Evolutionary conservation across 164 flowering plant species (phyloP).

Genomic region (Taxillus chinensis): DNA sequence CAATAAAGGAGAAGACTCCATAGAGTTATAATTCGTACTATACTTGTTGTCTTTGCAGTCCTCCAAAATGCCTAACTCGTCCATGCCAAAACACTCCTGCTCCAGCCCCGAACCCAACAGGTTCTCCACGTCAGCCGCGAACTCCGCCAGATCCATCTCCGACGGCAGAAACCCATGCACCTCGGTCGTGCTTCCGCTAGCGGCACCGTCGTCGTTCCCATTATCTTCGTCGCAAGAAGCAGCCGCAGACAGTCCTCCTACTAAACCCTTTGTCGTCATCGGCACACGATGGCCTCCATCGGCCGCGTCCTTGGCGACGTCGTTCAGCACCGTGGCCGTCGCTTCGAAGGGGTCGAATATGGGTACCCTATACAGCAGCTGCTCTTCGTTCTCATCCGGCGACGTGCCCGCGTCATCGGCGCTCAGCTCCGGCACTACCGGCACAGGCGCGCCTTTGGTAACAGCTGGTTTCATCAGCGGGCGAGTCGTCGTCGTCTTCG

Average conservation of each 20-base stretch:
- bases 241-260: background rate
- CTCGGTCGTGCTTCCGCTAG: too few species aligned
- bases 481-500: too few species aligned
- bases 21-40: too few species aligned
- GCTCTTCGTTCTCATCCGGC: constrained; percentile 53
- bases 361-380: constrained; percentile 74
- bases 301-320: too few species aligned
- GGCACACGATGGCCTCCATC: too few species aligned
- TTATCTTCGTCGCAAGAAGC: background rate
- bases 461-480: too few species aligned
- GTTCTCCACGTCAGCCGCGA: constrained; percentile 83
- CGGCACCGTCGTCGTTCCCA: constrained; percentile 5
- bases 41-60: constrained; percentile 21
- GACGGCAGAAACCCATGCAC: constrained; percentile 29
- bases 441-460: constrained; percentile 15
- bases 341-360: constrained; percentile 46
- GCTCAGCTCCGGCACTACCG: constrained; percentile 55
- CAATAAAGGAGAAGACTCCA: too few species aligned
- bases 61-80: constrained; percentile 53
- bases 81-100: constrained; percentile 51
- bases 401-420: constrained; percentile 34
- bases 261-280: background rate
- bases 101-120: constrained; percentile 63
- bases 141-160: constrained; percentile 73
- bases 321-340: constrained; percentile 11